Evolutionary conservation across 305 asterid genomes (phyloP).

Genomic region (Lippia alba): DNA sequence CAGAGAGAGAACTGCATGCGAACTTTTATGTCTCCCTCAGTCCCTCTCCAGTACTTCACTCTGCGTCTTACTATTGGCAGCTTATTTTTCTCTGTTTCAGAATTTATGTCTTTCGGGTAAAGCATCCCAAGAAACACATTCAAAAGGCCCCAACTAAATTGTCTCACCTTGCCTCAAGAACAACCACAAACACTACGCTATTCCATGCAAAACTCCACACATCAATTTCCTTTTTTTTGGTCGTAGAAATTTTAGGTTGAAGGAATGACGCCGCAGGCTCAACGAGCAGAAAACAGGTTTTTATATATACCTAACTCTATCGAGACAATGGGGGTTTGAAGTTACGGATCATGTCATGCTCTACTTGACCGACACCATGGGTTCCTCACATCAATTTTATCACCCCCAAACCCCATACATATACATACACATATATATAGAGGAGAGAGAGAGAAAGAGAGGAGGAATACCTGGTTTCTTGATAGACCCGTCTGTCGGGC

Average conservation of each 20-base stretch:
- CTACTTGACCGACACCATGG: too few relatives aligned
- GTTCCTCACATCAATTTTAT: too few relatives aligned
- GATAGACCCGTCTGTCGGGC: constrained; percentile 99
- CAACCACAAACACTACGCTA: constrained; percentile 13
- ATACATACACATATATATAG: too few relatives aligned
- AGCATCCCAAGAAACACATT: constrained; percentile 47
- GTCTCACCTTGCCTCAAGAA: constrained; percentile 30
- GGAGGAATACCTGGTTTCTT: constrained; percentile 76
- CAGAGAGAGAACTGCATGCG: constrained; percentile 59
- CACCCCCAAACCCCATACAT: too few relatives aligned
- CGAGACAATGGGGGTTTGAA: too few relatives aligned
- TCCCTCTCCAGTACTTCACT: constrained; percentile 52
- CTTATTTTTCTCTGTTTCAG: constrained; percentile 53
- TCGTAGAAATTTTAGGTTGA: too few relatives aligned
- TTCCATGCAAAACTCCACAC: constrained; percentile 31
- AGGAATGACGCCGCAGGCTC: too few relatives aligned
- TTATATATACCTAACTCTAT: too few relatives aligned
- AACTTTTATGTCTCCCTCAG: constrained; percentile 65
- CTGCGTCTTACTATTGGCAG: constrained; percentile 48
- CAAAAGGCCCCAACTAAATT: constrained; percentile 21
- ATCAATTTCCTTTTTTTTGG: too few relatives aligned
- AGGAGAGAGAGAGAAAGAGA: not conserved
- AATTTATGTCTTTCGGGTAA: constrained; percentile 59
- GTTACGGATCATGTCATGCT: too few relatives aligned
- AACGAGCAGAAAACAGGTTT: too few relatives aligned